Evolutionary conservation across 2,329 filamentous ascomycete genomes (phyloP).

Genomic region (Talaromyces sp.): DNA sequence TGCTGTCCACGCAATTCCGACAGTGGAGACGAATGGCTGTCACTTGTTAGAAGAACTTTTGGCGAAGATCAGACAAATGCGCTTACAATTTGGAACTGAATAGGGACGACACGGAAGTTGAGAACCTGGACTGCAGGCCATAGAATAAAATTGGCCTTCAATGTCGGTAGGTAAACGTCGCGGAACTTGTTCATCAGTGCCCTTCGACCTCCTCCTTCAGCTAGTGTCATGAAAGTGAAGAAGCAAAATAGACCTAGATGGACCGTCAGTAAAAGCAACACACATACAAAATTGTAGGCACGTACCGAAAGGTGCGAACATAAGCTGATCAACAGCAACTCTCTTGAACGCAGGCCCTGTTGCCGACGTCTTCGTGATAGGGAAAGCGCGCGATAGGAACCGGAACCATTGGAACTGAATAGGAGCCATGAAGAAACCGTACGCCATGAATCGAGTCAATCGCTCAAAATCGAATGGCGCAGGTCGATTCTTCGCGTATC

Average conservation of each 20-base stretch:
- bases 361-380: constrained; percentile 73
- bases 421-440: constrained; percentile 94
- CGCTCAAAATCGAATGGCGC: constrained; percentile 95
- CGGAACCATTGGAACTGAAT: constrained; percentile 95
- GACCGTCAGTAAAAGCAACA: constrained; percentile 12
- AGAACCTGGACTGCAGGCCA: constrained; percentile 96
- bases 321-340: constrained; percentile 85
- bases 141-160: constrained; percentile 93
- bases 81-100: constrained; percentile 94
- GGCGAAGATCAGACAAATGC: background rate
- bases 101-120: constrained; percentile 93
- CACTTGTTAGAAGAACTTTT: constrained; percentile 7
- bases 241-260: constrained; percentile 71
- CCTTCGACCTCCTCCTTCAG: constrained; percentile 82
- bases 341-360: constrained; percentile 81
- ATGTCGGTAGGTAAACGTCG: constrained; percentile 88
- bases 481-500: constrained; percentile 63
- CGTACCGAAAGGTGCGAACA: constrained; percentile 84
- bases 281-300: background rate
- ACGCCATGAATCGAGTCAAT: constrained; percentile 91
- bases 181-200: constrained; percentile 81
- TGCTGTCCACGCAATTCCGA: constrained; percentile 97
- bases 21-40: constrained; percentile 89
- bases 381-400: constrained; percentile 78
- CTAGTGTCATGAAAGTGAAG: constrained; percentile 94